Percentiles rank a stretch among this genome's conserved stretches.
Conservation (phyloP, 805 yeast genomes). For the Suhomyces sp. region DNA sequence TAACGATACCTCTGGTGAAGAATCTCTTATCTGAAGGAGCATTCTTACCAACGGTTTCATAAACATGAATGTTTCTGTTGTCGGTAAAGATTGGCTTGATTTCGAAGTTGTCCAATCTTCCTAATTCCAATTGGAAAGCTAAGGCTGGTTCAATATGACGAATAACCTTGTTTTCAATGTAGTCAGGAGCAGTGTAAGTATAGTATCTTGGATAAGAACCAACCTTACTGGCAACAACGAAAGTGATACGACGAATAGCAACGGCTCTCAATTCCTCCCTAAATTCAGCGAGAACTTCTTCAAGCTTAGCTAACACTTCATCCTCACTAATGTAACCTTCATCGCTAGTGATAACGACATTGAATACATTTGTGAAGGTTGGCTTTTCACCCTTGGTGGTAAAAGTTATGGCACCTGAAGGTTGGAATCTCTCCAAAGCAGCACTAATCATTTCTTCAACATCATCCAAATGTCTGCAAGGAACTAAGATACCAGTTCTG, state of each 20-base stretch:
- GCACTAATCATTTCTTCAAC: constrained; percentile 77
- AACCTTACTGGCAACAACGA: constrained; percentile 77
- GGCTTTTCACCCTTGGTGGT: constrained; percentile 31
- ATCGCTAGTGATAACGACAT: constrained; percentile 68
- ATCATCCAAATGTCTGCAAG: constrained; percentile 83
- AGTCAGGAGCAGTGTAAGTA: constrained; percentile 89
- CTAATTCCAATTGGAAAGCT: constrained; percentile 95
- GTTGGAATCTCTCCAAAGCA: constrained; percentile 72
- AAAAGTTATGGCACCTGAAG: constrained; percentile 39
- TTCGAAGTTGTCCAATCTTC: constrained; percentile 90
- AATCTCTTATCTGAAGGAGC: constrained; percentile 91
- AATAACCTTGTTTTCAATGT: constrained; percentile 84
- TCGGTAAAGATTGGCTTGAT: constrained; percentile 94
- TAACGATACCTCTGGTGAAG: constrained; percentile 94
- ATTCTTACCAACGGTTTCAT: constrained; percentile 93
- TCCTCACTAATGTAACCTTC: constrained; percentile 75
- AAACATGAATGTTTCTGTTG: constrained; percentile 95
- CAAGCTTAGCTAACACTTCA: constrained; percentile 61
- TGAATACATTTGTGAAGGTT: constrained; percentile 72
- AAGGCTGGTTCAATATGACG: constrained; percentile 98
- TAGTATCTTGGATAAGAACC: constrained; percentile 94
- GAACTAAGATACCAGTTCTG: constrained; percentile 82
- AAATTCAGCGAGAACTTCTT: constrained; percentile 63
- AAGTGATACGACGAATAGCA: constrained; percentile 88
- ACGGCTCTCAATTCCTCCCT: constrained; percentile 68